phyloP scores from a whole-genome alignment of 1,284 basidiomycete species.

The Malassezia obtusa region DNA sequence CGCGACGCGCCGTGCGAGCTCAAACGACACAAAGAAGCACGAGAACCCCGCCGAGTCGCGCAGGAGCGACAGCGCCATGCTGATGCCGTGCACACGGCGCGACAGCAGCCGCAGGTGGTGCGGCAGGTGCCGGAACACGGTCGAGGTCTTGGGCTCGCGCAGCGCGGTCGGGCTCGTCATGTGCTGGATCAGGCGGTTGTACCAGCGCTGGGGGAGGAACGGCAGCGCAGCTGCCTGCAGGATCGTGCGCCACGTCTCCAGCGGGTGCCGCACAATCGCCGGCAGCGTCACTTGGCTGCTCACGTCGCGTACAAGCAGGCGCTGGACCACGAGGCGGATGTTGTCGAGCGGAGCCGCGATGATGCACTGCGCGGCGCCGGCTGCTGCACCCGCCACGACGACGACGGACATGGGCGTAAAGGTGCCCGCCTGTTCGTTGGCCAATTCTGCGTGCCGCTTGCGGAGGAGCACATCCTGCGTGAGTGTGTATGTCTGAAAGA shows the following conservation, averaged over 20 bases:
- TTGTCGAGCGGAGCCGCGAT: slow-evolving; percentile 50
- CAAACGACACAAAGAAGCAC: slow-evolving; percentile 49
- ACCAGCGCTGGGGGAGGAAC: slow-evolving; percentile 22
- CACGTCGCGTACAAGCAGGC: slow-evolving; percentile 17
- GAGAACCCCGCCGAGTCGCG: slow-evolving; percentile 48
- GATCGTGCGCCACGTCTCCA: slow-evolving; percentile 39
- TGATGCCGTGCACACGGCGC: slow-evolving; percentile 38
- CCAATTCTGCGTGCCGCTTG: background rate
- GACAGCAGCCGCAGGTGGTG: slow-evolving; percentile 8
- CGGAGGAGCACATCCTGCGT: slow-evolving; percentile 27
- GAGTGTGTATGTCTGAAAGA: slow-evolving; percentile 46
- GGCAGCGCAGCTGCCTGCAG: slow-evolving; percentile 40
- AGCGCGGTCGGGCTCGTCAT: background rate
- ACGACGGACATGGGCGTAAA: slow-evolving; percentile 39
- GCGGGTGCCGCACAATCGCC: slow-evolving; percentile 4
- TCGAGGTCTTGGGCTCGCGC: background rate
- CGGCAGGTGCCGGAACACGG: slow-evolving; percentile 11
- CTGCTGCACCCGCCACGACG: slow-evolving; percentile 40
- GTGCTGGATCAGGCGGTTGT: slow-evolving; percentile 17
- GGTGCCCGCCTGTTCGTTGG: background rate
- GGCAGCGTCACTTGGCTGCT: background rate
- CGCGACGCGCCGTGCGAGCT: slow-evolving; percentile 43
- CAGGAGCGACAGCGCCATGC: slow-evolving; percentile 42
- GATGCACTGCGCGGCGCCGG: slow-evolving; percentile 49
- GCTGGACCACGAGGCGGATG: slow-evolving; percentile 47